These are phyloP conservation scores for Ceratobasidium sp. DNA, from an alignment of 1,284 basidiomycete genomes.

Conservation along the genomic window DNA sequence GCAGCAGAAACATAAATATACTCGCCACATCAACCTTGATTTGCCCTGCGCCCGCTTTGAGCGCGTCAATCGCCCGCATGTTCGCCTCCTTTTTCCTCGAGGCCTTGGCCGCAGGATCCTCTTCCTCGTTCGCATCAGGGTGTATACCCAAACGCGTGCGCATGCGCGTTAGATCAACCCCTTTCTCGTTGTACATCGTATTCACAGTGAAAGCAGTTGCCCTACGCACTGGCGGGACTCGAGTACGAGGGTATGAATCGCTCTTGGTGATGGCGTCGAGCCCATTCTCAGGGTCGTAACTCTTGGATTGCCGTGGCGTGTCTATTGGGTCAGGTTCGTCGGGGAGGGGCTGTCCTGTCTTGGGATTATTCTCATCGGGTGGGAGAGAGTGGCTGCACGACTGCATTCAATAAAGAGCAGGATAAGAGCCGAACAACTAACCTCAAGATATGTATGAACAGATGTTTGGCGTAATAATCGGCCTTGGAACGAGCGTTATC, in stretches of 20 bases:
- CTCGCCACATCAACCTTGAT: conserved; percentile 69
- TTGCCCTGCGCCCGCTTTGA: conserved; percentile 67
- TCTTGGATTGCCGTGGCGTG: conserved; percentile 36
- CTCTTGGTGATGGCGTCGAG: not conserved
- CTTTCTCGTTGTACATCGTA: conserved; percentile 14
- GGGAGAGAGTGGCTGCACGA: conserved; percentile 61
- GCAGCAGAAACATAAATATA: conserved; percentile 71
- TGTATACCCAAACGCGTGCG: conserved; percentile 11
- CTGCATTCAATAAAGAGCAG: not conserved
- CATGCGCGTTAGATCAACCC: conserved; percentile 7
- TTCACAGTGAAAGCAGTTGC: conserved; percentile 4
- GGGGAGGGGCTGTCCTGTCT: not conserved
- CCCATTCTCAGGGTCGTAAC: conserved; percentile 21
- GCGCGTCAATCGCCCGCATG: conserved; percentile 58
- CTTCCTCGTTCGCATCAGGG: not conserved
- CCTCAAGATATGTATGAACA: conserved; percentile 74
- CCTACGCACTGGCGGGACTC: not conserved
- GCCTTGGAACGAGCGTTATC: conserved; percentile 68
- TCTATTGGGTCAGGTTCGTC: conserved; percentile 36
- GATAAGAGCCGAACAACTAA: not conserved
- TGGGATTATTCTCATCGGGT: conserved; percentile 45
- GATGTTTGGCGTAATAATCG: conserved; percentile 73
- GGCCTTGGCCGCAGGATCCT: not conserved
- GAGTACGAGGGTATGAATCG: conserved; percentile 6
- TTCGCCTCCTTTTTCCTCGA: conserved; percentile 37